Conservation (phyloP, 176 grass and related monocot genomes). For the Zea luxurians region DNA sequence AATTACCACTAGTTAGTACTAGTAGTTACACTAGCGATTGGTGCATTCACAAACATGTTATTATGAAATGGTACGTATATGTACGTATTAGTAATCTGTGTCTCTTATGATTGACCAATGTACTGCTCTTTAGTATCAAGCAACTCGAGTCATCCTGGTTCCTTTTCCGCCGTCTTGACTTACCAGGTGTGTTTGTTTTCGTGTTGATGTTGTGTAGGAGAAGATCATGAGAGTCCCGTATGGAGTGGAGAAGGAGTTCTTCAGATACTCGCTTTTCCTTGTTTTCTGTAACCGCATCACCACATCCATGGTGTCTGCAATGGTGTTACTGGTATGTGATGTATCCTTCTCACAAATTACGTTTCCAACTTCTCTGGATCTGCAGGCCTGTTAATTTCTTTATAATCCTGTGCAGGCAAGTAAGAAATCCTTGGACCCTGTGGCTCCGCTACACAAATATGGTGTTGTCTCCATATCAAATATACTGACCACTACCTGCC, state of each 20-base stretch:
- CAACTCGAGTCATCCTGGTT: background rate
- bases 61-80: background rate
- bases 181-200: background rate
- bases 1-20: background rate
- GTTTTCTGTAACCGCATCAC: conserved; percentile 91
- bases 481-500: conserved; percentile 95
- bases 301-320: conserved; percentile 74
- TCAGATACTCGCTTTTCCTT: conserved; percentile 92
- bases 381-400: conserved; percentile 13
- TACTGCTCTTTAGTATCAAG: background rate
- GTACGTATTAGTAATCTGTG: too few relatives aligned
- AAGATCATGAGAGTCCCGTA: conserved; percentile 97
- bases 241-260: conserved; percentile 85
- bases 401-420: conserved; percentile 51
- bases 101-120: background rate
- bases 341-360: background rate
- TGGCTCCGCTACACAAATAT: conserved; percentile 82
- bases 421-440: conserved; percentile 78
- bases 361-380: conserved; percentile 6
- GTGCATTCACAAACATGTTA: background rate
- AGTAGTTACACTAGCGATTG: background rate
- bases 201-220: conserved; percentile 52
- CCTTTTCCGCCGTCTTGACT: background rate
- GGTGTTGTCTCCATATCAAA: conserved; percentile 79
- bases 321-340: conserved; percentile 60